Evolutionary conservation across 306 rosid genomes (phyloP), one percentile per base, ranked within the genome.

Genomic region (Prosopis cineraria): DNA sequence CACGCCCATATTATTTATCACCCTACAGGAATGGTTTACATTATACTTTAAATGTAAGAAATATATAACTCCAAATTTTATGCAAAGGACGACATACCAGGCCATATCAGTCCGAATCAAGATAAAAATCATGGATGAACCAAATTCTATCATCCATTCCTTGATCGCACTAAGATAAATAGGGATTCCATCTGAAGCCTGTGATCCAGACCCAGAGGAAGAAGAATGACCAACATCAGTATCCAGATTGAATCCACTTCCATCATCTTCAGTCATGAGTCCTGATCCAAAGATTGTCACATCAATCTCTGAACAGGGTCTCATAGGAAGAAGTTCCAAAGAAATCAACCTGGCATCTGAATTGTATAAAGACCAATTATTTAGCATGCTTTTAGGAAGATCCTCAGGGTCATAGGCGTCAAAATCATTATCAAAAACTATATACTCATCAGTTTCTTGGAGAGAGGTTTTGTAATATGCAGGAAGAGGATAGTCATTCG

Each of bases 111-210:
- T 95, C 72, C 98, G 90, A 81, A 95, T 87, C 34, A 97, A 93
- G 78, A 93, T 87, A 77, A 89, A 91, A 79, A 95, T 60, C 93
- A 95, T 91, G 43, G 98, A 88, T 11, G 98, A 80, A 2, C 99
- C 99, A 82, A 89, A 91, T 81, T 95, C 99, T 77, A 95, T 90
- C 97, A 93, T 84, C 99, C 99, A 95, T 73, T 95, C 99, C 83
- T 93, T 95, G 75, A 95, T 93, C 19, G 94, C 91, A 84, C 97
- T 95, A 73, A 93, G 82, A 86, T 86, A 95, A 78, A 90, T 87
- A 60, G 99, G 98, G 43, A 95, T 91, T 66, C 99, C 99, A 86
- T 90, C 90, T n/a, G 77, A 36, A 78, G 36, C 81, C 66, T 88
- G 85, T 43, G 75, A 82, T 74, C 79, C 94, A 52, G 88, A 72